Evolutionary conservation across 78 protist genomes (phyloP).

Genomic region (Dictyostelium brefeldianum): DNA sequence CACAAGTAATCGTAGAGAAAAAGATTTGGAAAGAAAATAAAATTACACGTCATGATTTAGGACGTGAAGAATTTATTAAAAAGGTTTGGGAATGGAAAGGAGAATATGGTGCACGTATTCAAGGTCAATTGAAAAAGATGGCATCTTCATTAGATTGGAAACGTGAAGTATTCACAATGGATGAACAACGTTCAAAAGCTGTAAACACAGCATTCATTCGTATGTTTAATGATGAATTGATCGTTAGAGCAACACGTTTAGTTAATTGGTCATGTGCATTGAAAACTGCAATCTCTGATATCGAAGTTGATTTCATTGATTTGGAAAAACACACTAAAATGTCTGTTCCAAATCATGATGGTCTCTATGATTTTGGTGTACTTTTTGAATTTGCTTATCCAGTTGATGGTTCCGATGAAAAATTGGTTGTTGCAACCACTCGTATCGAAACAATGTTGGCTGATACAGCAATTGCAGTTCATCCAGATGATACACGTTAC

Average conservation of each 20-base stretch:
- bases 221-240: constrained; percentile 69
- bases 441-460: constrained; percentile 97
- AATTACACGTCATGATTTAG: constrained; percentile 81
- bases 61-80: constrained; percentile 84
- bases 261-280: constrained; percentile 95
- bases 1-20: constrained; percentile 94
- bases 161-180: constrained; percentile 91
- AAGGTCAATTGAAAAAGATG: constrained; percentile 74
- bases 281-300: constrained; percentile 95
- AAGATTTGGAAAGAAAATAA: constrained; percentile 16
- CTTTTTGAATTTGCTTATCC: constrained; percentile 70
- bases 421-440: constrained; percentile 95
- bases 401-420: constrained; percentile 89
- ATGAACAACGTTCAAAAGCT: constrained; percentile 73
- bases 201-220: constrained; percentile 92
- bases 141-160: constrained; percentile 97
- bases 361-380: constrained; percentile 71
- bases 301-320: constrained; percentile 88
- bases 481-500: constrained; percentile 91
- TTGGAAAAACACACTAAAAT: constrained; percentile 37
- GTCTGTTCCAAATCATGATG: not conserved
- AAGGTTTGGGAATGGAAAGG: constrained; percentile 94
- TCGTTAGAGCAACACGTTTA: constrained; percentile 86
- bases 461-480: constrained; percentile 95
- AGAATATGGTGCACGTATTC: constrained; percentile 83